Evolutionary conservation across 2,329 filamentous ascomycete genomes (phyloP).

Genomic region (Microcera coccophila): DNA sequence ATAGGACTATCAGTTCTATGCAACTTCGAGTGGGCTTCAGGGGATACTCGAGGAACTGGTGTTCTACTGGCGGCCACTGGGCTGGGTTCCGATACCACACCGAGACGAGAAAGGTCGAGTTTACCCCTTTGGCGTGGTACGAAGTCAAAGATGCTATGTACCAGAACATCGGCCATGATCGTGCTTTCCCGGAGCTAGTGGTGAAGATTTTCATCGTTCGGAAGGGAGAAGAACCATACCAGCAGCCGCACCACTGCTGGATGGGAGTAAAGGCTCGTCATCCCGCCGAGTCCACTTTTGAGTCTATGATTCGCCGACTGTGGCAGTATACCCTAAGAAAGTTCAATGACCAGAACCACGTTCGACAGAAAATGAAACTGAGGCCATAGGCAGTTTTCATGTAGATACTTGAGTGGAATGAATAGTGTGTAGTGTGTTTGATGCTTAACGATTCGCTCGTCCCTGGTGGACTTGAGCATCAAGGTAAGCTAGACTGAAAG

Average conservation of each 20-base stretch:
- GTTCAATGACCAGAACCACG: too few relatives aligned
- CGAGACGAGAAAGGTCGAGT: constrained; percentile 4
- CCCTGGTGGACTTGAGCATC: too few relatives aligned
- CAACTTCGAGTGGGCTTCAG: too few relatives aligned
- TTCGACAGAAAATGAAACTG: too few relatives aligned
- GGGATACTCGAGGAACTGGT: neutral
- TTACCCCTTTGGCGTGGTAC: constrained; percentile 4
- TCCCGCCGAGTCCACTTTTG: neutral
- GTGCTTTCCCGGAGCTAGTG: constrained; percentile 1
- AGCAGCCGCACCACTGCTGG: constrained; percentile 11
- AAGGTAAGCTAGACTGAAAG: too few relatives aligned
- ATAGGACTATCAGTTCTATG: too few relatives aligned
- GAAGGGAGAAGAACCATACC: neutral
- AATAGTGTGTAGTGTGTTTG: too few relatives aligned
- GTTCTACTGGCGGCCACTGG: constrained; percentile 4
- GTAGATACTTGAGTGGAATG: too few relatives aligned
- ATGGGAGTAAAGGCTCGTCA: neutral
- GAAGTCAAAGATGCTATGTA: constrained; percentile 7
- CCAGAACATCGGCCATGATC: neutral
- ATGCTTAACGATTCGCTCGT: too few relatives aligned
- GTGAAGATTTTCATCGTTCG: constrained; percentile 14
- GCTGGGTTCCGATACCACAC: constrained; percentile 18
- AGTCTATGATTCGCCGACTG: constrained; percentile 2
- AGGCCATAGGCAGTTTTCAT: too few relatives aligned
- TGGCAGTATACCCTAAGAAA: constrained; percentile 6